Evolutionary conservation across 306 rosid genomes (phyloP).

Genomic region (Morella rubra): DNA sequence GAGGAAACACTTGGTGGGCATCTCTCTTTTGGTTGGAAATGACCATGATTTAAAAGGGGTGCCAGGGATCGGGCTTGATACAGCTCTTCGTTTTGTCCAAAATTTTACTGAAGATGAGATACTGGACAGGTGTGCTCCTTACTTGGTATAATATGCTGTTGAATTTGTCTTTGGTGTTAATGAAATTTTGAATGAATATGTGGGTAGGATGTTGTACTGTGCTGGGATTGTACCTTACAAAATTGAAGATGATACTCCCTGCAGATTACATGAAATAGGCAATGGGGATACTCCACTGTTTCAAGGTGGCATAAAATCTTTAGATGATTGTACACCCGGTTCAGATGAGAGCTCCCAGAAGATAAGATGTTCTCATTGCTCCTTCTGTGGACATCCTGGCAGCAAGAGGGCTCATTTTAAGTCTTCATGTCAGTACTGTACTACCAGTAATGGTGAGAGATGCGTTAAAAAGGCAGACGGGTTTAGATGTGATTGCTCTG

Average conservation of each 20-base stretch:
- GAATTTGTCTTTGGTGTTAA: neutral
- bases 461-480: slow-evolving; percentile 69
- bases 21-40: slow-evolving; percentile 87
- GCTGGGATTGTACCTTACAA: neutral
- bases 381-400: slow-evolving; percentile 97
- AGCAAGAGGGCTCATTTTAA: slow-evolving; percentile 61
- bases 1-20: slow-evolving; percentile 81
- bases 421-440: slow-evolving; percentile 61
- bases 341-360: slow-evolving; percentile 38
- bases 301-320: slow-evolving; percentile 31
- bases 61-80: slow-evolving; percentile 79
- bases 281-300: slow-evolving; percentile 44
- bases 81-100: slow-evolving; percentile 74
- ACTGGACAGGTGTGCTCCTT: slow-evolving; percentile 54
- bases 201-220: neutral
- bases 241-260: slow-evolving; percentile 23
- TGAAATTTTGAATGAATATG: neutral
- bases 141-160: neutral
- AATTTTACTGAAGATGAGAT: slow-evolving; percentile 70
- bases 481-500: slow-evolving; percentile 72
- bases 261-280: slow-evolving; percentile 78
- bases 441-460: slow-evolving; percentile 40
- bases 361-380: slow-evolving; percentile 67
- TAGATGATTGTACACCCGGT: slow-evolving; percentile 36
- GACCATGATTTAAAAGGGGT: slow-evolving; percentile 80